A percentile compares a stretch with the other conserved stretches of the same genome.
These are phyloP conservation scores for Xylariaceae sp. DNA, from an alignment of 2,329 filamentous ascomycete genomes.

Conservation along the genomic window DNA sequence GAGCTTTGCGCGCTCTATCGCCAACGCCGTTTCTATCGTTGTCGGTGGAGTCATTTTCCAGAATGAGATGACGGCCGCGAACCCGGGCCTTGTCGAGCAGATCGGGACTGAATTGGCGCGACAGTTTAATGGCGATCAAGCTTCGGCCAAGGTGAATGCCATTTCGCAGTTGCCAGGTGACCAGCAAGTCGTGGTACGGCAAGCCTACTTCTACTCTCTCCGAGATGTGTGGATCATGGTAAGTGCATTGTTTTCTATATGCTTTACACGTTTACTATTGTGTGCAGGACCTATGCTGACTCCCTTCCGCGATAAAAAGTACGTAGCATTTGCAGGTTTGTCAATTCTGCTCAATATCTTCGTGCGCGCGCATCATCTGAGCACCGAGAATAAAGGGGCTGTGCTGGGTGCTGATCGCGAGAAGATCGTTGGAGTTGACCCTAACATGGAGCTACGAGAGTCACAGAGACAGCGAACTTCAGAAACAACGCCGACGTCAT, in stretches of 20 bases:
- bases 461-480: too few relatives aligned
- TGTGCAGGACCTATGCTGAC: too few relatives aligned
- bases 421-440: too few relatives aligned
- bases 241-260: neutral
- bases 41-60: conserved; percentile 56
- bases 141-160: conserved; percentile 20
- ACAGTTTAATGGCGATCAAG: conserved; percentile 22
- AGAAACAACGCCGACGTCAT: too few relatives aligned
- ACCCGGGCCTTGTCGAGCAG: conserved; percentile 10
- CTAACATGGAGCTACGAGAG: too few relatives aligned
- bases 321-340: too few relatives aligned
- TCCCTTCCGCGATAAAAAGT: too few relatives aligned
- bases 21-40: conserved; percentile 60
- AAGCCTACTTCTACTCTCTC: conserved; percentile 21
- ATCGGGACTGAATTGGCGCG: conserved; percentile 18
- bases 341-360: too few relatives aligned
- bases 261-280: too few relatives aligned
- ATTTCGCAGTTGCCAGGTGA: conserved; percentile 13
- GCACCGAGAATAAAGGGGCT: too few relatives aligned
- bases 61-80: conserved; percentile 31
- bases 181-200: conserved; percentile 20
- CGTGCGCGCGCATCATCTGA: too few relatives aligned
- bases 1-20: conserved; percentile 60
- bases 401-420: too few relatives aligned
- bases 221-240: conserved; percentile 29